Evolutionary conservation across 352 stramenopile species (phyloP).

Genomic region (Phytophthora cactorum): DNA sequence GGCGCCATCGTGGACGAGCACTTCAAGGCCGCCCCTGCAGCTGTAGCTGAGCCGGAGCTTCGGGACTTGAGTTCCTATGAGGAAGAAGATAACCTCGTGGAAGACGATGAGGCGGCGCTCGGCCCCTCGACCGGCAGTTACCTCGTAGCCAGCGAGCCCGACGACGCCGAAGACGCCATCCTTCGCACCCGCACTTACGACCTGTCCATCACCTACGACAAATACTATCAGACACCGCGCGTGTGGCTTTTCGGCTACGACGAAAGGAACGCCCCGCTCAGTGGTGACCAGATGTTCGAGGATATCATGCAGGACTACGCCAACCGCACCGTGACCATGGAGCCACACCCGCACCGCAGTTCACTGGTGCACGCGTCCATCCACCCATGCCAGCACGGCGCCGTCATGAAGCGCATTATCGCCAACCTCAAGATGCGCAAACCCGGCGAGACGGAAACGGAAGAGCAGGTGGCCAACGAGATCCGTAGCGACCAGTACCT

Average conservation of each 20-base stretch:
- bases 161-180: constrained; percentile 92
- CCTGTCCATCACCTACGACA: constrained; percentile 99
- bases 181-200: constrained; percentile 98
- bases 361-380: constrained; percentile 94
- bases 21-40: constrained; percentile 35
- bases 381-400: constrained; percentile 98
- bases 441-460: constrained; percentile 31
- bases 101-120: constrained; percentile 69
- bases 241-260: constrained; percentile 98
- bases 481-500: constrained; percentile 97
- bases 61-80: constrained; percentile 76
- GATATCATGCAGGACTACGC: constrained; percentile 99
- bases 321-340: constrained; percentile 99
- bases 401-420: constrained; percentile 99
- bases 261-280: constrained; percentile 89
- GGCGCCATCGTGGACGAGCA: constrained; percentile 80
- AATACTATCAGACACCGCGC: constrained; percentile 99
- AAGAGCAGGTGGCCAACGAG: constrained; percentile 40
- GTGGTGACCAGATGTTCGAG: constrained; percentile 95
- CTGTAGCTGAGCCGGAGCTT: constrained; percentile 24
- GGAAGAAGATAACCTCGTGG: constrained; percentile 80
- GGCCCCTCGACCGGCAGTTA: constrained; percentile 40
- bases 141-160: constrained; percentile 71
- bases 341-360: constrained; percentile 95
- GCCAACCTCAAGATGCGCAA: constrained; percentile 89